Evolutionary conservation across 1,284 basidiomycete genomes (phyloP).

Genomic region (Laetiporus sulphureus): DNA sequence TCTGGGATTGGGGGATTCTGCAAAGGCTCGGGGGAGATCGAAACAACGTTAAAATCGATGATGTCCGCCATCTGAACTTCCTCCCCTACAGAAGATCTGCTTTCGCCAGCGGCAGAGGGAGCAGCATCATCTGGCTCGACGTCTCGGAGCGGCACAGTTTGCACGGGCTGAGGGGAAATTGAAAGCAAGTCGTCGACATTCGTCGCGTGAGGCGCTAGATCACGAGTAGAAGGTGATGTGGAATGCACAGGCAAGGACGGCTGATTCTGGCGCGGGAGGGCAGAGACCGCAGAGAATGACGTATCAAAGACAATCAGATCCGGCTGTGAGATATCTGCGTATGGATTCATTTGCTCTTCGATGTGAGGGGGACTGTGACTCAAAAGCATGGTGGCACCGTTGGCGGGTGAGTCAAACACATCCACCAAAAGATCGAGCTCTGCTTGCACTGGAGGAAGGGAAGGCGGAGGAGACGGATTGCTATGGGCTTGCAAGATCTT

Average conservation of each 20-base stretch:
- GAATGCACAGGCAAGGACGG: too few relatives aligned
- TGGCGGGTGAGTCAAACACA: too few relatives aligned
- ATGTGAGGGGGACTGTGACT: too few relatives aligned
- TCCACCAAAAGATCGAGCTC: not conserved
- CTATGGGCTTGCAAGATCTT: constrained; percentile 60
- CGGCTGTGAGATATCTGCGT: constrained; percentile 13
- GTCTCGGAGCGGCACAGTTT: constrained; percentile 4
- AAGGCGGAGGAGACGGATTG: constrained; percentile 72
- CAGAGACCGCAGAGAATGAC: constrained; percentile 23
- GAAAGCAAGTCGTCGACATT: constrained; percentile 39
- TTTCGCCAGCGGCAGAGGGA: not conserved
- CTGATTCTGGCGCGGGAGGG: too few relatives aligned
- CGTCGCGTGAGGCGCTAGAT: constrained; percentile 9
- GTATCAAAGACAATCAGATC: constrained; percentile 39
- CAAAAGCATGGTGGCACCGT: too few relatives aligned
- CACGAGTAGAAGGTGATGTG: too few relatives aligned
- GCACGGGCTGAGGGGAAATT: constrained; percentile 25
- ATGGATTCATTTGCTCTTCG: not conserved
- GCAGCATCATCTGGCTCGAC: not conserved
- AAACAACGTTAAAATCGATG: too few relatives aligned
- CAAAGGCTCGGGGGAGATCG: too few relatives aligned
- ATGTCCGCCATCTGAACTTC: too few relatives aligned
- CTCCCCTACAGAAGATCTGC: constrained; percentile 10
- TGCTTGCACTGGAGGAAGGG: constrained; percentile 10
- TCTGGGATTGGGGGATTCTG: too few relatives aligned